phyloP scores from a whole-genome alignment of 1,284 basidiomycete species.

The Cutaneotrichosporon cavernicola region DNA sequence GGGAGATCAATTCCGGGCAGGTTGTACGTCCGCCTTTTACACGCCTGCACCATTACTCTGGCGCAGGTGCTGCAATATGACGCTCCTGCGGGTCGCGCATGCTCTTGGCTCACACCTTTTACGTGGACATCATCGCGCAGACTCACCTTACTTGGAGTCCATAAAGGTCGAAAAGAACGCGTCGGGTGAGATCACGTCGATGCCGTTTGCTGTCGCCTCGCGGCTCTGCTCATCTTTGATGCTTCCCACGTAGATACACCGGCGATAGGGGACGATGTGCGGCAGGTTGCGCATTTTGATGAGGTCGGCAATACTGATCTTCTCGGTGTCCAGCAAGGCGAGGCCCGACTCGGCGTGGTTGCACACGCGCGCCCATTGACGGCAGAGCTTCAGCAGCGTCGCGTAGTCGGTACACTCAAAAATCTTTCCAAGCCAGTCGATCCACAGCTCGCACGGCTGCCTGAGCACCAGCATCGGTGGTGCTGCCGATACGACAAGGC shows the following conservation, averaged over 20 bases:
- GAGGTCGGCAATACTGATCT: constrained; percentile 32
- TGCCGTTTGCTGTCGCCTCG: background rate
- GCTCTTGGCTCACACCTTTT: constrained; percentile 31
- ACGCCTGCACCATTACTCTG: constrained; percentile 13
- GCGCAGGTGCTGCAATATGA: constrained; percentile 16
- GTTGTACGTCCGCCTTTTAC: constrained; percentile 31
- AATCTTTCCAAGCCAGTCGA: constrained; percentile 31
- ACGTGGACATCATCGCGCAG: constrained; percentile 30
- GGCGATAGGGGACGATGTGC: constrained; percentile 35
- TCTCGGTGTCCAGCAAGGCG: constrained; percentile 26
- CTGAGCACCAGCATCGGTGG: constrained; percentile 30
- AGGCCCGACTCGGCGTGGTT: background rate
- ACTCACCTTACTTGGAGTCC: constrained; percentile 28
- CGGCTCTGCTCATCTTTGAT: constrained; percentile 11
- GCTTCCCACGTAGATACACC: constrained; percentile 39
- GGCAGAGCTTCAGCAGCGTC: constrained; percentile 28
- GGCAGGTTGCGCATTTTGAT: constrained; percentile 32
- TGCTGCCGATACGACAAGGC: constrained; percentile 30
- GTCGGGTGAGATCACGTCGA: constrained; percentile 35
- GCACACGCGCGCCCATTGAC: background rate
- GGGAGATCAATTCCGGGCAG: constrained; percentile 18
- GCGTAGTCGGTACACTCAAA: constrained; percentile 20
- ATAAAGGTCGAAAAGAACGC: constrained; percentile 36
- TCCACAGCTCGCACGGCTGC: constrained; percentile 29
- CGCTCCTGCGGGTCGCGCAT: constrained; percentile 17